Conservation (phyloP, 2,329 filamentous ascomycete genomes). For the Chalara sp. region DNA sequence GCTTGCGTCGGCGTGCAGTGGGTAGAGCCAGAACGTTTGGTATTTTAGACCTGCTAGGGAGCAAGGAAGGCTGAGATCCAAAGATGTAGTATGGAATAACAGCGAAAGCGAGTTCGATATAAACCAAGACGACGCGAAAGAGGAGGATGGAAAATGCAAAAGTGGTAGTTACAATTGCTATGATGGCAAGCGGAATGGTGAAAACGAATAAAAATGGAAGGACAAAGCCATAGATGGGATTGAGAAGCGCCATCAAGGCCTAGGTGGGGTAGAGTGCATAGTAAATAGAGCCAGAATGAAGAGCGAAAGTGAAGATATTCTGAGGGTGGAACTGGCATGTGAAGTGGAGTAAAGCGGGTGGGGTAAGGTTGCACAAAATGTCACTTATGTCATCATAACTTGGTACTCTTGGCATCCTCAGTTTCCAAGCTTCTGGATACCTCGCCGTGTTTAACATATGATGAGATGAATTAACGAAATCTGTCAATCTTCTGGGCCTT, state of each 20-base stretch:
- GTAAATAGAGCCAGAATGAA: too few relatives aligned
- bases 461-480: too few relatives aligned
- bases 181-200: constrained; percentile 55
- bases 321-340: too few relatives aligned
- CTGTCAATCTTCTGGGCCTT: background rate
- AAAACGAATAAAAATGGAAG: constrained; percentile 57
- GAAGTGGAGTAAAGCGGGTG: too few relatives aligned
- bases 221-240: constrained; percentile 47
- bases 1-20: constrained; percentile 13
- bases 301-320: too few relatives aligned
- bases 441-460: too few relatives aligned
- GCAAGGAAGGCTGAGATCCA: constrained; percentile 5
- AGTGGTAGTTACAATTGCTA: constrained; percentile 56
- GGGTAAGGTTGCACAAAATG: too few relatives aligned
- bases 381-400: too few relatives aligned
- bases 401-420: too few relatives aligned
- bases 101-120: constrained; percentile 54
- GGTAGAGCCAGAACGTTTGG: background rate
- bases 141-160: constrained; percentile 55
- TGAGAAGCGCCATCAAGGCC: constrained; percentile 42
- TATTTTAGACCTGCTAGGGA: background rate
- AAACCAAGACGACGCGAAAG: constrained; percentile 53
- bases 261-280: too few relatives aligned
- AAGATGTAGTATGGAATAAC: constrained; percentile 49
- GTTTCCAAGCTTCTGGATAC: too few relatives aligned